These are phyloP conservation scores for Tricholoma hemisulphureum DNA, from an alignment of 768 basidiomycete genomes.

Conservation along the genomic window DNA sequence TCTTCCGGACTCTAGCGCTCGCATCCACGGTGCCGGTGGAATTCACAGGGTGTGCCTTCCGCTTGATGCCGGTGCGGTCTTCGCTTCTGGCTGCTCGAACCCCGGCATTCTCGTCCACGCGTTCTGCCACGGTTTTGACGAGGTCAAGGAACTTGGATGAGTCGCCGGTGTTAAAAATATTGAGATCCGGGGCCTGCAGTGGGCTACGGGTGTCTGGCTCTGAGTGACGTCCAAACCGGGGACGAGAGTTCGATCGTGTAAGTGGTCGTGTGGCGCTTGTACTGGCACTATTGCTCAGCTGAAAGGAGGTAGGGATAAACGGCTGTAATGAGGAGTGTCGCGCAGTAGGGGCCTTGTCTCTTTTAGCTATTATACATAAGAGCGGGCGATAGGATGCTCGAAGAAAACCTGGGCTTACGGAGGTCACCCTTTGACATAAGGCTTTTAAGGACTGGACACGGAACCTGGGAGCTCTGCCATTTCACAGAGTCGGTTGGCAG, in stretches of 20 bases:
- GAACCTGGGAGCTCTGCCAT: conserved; percentile 34
- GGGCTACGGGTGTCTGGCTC: not conserved
- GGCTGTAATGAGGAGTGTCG: not conserved
- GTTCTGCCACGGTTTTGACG: conserved; percentile 35
- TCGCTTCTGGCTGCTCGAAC: conserved; percentile 10
- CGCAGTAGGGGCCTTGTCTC: not conserved
- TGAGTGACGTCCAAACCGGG: conserved; percentile 1
- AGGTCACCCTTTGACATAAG: conserved; percentile 18
- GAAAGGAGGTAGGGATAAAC: not conserved
- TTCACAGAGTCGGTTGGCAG: conserved; percentile 21
- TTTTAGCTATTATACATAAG: not conserved
- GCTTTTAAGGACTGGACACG: conserved; percentile 26
- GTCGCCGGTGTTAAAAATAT: conserved; percentile 5
- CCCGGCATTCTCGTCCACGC: conserved; percentile 30
- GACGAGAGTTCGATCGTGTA: conserved; percentile 3
- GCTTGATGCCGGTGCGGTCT: conserved; percentile 2
- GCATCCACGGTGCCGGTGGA: not conserved
- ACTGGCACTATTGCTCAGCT: not conserved
- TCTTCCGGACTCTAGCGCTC: conserved; percentile 1
- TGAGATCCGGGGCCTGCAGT: not conserved
- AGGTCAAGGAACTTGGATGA: conserved; percentile 30
- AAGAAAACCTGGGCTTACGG: conserved; percentile 1
- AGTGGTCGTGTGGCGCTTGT: not conserved
- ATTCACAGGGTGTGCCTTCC: conserved; percentile 1
- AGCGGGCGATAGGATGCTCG: not conserved